Evolutionary conservation across 2,329 filamentous ascomycete species (phyloP), one percentile per base, ranked within the genome.

Genomic region (Erysiphe pulchra): DNA sequence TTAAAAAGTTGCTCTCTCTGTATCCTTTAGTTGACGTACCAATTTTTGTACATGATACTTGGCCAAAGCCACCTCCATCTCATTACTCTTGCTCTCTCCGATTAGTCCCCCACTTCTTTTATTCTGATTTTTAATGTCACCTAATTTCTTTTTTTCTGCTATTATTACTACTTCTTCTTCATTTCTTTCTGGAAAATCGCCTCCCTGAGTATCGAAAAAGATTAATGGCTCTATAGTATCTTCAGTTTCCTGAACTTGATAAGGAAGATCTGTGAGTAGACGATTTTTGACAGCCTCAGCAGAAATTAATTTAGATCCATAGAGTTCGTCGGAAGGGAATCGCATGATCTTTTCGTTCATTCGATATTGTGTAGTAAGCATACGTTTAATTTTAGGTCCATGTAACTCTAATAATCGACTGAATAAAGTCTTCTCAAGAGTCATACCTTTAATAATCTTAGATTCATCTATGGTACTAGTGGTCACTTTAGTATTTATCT

Each of bases 291-390:
- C 90, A 0, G 68, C 66, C 4, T 87, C 81, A 1, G 80, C 85
- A 0, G 90, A 87, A 2, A 86, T 64, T 1, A 98, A 71, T 54
- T 78, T 77, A 2, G 72, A 73, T 49, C 83, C 82, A 62, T 98
- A 98, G 11, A 95, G 68, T 57, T 87, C 77, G 50, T 81, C 71
- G 0, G 87, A 94, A 0, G 90, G 87, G 55, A 94, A 98, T 7
- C 75, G 71, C 86, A 95, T 95, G 55, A 98, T 95, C 46, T 69
- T 75, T 56, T 92, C 80, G 58, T 98, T 85, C 90, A 98, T 98
- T 34, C 90, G 84, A 60, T 98, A 98, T 63, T 98, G 90, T 4
- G 80, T 92, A 4, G 84, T 95, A 20, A 98, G 72, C 82, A 95
- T 93, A 45, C 81, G 70, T 64, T 95, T 95, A 63, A 98, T 85